Percentiles rank a stretch among this genome's conserved stretches.
phyloP scores from a whole-genome alignment of 1,139 yeast species.

The Fermentozyma sake region DNA sequence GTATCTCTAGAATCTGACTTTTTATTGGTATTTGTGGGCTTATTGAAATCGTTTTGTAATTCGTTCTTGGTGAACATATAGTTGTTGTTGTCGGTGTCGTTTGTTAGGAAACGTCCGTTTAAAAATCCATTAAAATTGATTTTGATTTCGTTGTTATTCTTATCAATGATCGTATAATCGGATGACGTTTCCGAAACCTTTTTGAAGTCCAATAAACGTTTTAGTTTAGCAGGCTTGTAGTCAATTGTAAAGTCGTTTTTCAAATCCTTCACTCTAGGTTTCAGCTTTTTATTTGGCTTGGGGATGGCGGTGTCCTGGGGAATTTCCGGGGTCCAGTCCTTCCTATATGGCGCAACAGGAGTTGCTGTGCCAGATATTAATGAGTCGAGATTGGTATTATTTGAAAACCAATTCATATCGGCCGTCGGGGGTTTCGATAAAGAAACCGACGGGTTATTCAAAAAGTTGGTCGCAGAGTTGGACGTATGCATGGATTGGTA shows the following conservation, averaged over 20 bases:
- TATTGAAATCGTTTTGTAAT: conserved; percentile 1
- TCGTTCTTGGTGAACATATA: conserved; percentile 24
- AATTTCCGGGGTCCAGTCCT: too few relatives aligned
- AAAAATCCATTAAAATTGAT: conserved; percentile 35
- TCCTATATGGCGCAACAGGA: too few relatives aligned
- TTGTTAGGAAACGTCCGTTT: conserved; percentile 41
- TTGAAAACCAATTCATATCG: too few relatives aligned
- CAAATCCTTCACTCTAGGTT: conserved; percentile 1
- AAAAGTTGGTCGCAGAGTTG: too few relatives aligned
- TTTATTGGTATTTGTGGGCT: conserved; percentile 1
- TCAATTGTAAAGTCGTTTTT: conserved; percentile 6
- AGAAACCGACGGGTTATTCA: too few relatives aligned
- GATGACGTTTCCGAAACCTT: conserved; percentile 12
- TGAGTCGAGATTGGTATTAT: too few relatives aligned
- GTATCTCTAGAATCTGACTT: conserved; percentile 1
- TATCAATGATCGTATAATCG: conserved; percentile 29
- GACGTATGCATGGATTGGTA: too few relatives aligned
- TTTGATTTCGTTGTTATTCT: conserved; percentile 16
- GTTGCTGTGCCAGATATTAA: too few relatives aligned
- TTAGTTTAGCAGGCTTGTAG: conserved; percentile 15
- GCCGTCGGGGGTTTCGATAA: too few relatives aligned
- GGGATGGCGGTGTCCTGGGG: too few relatives aligned
- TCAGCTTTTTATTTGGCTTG: conserved; percentile 1
- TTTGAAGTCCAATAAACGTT: conserved; percentile 28
- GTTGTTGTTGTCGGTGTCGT: conserved; percentile 39